phyloP scores from a whole-genome alignment of 164 flowering plant genomes.

The Vitis rupestris region DNA sequence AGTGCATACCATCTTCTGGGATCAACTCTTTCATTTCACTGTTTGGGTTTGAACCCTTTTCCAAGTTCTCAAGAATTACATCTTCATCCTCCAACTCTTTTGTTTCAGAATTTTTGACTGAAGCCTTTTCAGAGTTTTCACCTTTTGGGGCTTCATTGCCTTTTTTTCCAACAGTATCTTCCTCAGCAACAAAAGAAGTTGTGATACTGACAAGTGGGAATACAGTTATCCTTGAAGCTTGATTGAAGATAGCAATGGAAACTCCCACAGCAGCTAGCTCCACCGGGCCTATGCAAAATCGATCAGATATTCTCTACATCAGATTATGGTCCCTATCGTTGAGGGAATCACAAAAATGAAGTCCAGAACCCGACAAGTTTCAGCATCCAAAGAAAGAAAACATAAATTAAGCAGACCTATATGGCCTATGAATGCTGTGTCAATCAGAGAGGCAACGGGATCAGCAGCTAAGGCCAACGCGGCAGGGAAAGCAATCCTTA shows the following conservation, averaged over 20 bases:
- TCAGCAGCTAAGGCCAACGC: slow-evolving; percentile 78
- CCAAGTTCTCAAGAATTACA: slow-evolving; percentile 25
- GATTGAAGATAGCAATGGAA: slow-evolving; percentile 47
- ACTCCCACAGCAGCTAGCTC: slow-evolving; percentile 54
- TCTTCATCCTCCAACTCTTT: slow-evolving; percentile 16
- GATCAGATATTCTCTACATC: background rate
- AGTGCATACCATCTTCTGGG: slow-evolving; percentile 16
- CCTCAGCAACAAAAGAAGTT: slow-evolving; percentile 56
- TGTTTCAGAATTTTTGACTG: slow-evolving; percentile 1
- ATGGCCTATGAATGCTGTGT: slow-evolving; percentile 74
- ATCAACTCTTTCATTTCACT: slow-evolving; percentile 15
- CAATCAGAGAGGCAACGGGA: slow-evolving; percentile 71
- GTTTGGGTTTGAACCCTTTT: slow-evolving; percentile 21
- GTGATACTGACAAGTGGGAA: slow-evolving; percentile 50
- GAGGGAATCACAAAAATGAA: too few relatives aligned
- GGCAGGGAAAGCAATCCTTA: slow-evolving; percentile 62
- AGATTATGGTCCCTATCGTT: too few relatives aligned
- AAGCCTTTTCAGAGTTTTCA: slow-evolving; percentile 5
- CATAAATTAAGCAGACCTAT: slow-evolving; percentile 30
- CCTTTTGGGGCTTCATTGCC: slow-evolving; percentile 5
- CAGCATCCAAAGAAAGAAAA: background rate
- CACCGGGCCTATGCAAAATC: slow-evolving; percentile 27
- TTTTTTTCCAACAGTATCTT: slow-evolving; percentile 32
- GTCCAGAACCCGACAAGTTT: background rate
- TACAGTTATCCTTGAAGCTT: slow-evolving; percentile 46